Base-by-base conservation (phyloP, 1,284 basidiomycete genomes). In the Apiotrichum veenhuisii region DNA sequence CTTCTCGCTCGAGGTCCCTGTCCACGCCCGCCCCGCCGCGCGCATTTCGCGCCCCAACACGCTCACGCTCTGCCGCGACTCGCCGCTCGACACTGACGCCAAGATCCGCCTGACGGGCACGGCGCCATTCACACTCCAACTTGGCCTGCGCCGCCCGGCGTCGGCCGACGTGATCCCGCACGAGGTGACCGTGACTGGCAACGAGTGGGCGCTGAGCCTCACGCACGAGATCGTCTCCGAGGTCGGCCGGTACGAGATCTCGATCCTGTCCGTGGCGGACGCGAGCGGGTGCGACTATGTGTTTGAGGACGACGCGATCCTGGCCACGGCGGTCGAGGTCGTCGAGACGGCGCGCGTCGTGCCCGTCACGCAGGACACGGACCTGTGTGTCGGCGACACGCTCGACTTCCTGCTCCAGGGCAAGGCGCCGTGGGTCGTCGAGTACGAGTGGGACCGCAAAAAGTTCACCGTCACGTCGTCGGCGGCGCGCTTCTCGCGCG, bases 321-420 rank as follows among this genome's bases (percentile, higher is more conserved):
- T 84, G 57, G 83, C 83, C 34, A 83, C 91, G 42, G 85, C 85
- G 82, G 82, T 91, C 25, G 91, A 96, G 63, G 92, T 98, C 12
- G 90, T 92, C 8, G 95, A 98, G 76, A 92, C 90, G 2, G 95
- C 95, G 10, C 86, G 90, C 11, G 94, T 98, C 58, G 83, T 92
- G 36, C 85, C 93, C 0, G 85, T 91, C 62, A 87, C 88, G 63
- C 80, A 86, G 44, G 82, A 86, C 50, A 81, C 81, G 62, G 87
- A 98, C 73, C 87, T 89, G 65, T 98, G 95, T 74, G 88, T 92
- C 11, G 95, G 94, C 26, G 94, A 98, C 66, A 82, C 85, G 48
- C 83, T 91, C 12, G 90, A 92, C 64, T 98, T 95, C 81, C 85
- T 94, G 69, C 80, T 98, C 20, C 92, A 97, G 76, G 95, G 95